Conservation (phyloP, 2,329 filamentous ascomycete species). For the Paraphaeosphaeria minitans region DNA sequence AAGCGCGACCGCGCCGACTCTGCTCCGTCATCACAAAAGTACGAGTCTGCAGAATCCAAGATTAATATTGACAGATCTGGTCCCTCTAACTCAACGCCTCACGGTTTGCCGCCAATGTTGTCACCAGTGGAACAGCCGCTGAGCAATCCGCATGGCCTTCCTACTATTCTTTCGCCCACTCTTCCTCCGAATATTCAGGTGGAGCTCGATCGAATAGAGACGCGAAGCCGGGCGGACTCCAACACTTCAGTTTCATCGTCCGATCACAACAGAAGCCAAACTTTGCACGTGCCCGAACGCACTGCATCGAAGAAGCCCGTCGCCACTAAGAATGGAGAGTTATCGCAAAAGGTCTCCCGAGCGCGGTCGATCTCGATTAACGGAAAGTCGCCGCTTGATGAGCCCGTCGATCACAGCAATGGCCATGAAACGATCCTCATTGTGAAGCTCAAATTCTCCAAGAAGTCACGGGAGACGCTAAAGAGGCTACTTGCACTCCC, state of each 20-base stretch:
- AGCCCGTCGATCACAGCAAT: slow-evolving; percentile 18
- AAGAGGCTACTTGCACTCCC: slow-evolving; percentile 45
- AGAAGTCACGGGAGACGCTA: slow-evolving; percentile 52
- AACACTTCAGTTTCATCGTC: slow-evolving; percentile 43
- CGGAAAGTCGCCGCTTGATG: slow-evolving; percentile 30
- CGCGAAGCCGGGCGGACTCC: slow-evolving; percentile 42
- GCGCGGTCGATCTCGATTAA: slow-evolving; percentile 34
- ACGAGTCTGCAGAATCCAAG: slow-evolving; percentile 47
- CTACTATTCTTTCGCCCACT: slow-evolving; percentile 62
- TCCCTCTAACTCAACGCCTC: slow-evolving; percentile 40
- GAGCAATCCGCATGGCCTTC: slow-evolving; percentile 50
- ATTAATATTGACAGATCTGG: slow-evolving; percentile 32
- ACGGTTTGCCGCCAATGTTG: slow-evolving; percentile 45
- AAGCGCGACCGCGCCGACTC: slow-evolving; percentile 22
- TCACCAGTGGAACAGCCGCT: slow-evolving; percentile 51
- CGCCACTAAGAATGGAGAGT: slow-evolving; percentile 24
- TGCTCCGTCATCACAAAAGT: slow-evolving; percentile 34
- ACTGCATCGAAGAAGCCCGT: slow-evolving; percentile 3
- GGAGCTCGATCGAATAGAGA: slow-evolving; percentile 54
- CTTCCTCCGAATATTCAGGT: slow-evolving; percentile 61
- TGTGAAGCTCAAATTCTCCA: slow-evolving; percentile 59
- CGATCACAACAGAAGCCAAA: slow-evolving; percentile 37
- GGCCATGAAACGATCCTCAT: slow-evolving; percentile 40
- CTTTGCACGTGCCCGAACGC: slow-evolving; percentile 28
- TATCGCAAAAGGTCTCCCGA: slow-evolving; percentile 28